Evolutionary conservation across 108 stramenopile species (phyloP).

Genomic region (Skeletonema potamos): DNA sequence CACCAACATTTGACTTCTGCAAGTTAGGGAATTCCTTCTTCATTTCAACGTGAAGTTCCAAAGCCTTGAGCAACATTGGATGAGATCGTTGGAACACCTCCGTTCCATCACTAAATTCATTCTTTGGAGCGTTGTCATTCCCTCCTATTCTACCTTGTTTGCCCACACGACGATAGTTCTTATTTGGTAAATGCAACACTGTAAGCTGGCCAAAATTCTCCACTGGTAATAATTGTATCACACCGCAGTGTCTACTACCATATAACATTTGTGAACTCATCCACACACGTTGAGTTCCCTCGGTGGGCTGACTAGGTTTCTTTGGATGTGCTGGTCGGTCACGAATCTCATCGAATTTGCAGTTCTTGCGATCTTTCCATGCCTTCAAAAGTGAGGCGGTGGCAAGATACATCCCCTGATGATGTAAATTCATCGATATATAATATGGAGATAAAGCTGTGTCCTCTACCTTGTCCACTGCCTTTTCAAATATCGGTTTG

Average conservation of each 20-base stretch:
- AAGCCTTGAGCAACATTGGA: constrained; percentile 54
- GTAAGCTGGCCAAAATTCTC: constrained; percentile 78
- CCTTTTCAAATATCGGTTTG: constrained; percentile 53
- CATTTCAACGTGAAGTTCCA: constrained; percentile 74
- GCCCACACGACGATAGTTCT: constrained; percentile 87
- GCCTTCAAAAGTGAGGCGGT: constrained; percentile 64
- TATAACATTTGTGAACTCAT: constrained; percentile 86
- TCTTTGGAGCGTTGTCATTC: constrained; percentile 36
- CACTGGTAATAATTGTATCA: constrained; percentile 73
- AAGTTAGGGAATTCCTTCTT: constrained; percentile 51
- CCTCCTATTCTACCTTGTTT: constrained; percentile 57
- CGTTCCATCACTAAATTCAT: constrained; percentile 74
- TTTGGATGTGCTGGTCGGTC: constrained; percentile 65
- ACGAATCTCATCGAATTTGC: constrained; percentile 65
- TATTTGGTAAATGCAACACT: constrained; percentile 84
- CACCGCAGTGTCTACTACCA: constrained; percentile 64
- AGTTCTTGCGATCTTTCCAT: constrained; percentile 66
- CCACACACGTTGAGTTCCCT: constrained; percentile 86
- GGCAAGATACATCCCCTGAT: constrained; percentile 90
- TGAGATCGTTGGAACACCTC: constrained; percentile 62
- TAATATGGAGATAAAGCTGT: constrained; percentile 49
- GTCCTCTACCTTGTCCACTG: constrained; percentile 47
- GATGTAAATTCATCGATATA: constrained; percentile 76
- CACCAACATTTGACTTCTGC: constrained; percentile 23
- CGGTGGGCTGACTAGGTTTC: constrained; percentile 65